Conservation (phyloP, 1,284 basidiomycete species). For the Cutaneotrichosporon dermatis region DNA sequence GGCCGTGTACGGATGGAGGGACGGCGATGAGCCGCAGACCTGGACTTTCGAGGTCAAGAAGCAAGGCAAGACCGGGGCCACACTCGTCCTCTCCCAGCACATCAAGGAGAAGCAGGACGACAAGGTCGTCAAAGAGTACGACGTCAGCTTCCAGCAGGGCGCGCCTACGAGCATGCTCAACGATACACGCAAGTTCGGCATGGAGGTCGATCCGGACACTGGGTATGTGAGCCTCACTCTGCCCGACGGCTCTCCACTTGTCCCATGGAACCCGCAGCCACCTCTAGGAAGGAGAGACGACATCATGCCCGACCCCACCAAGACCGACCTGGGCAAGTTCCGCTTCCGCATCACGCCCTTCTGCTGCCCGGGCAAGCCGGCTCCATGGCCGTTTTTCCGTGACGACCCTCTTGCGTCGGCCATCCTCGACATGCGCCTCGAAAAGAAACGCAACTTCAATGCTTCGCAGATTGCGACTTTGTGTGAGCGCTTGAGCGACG, state of each 20-base stretch:
- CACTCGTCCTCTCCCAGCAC: conserved; percentile 1
- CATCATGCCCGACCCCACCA: background rate
- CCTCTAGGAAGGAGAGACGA: background rate
- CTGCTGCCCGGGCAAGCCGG: conserved; percentile 26
- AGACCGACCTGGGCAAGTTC: background rate
- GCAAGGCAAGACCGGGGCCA: conserved; percentile 1
- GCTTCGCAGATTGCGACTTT: conserved; percentile 20
- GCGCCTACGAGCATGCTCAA: background rate
- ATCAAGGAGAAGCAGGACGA: conserved; percentile 1
- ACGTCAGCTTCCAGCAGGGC: background rate
- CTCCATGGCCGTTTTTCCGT: conserved; percentile 34
- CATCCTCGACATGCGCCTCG: conserved; percentile 21
- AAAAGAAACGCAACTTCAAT: conserved; percentile 18
- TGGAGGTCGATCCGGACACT: conserved; percentile 12
- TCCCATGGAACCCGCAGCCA: conserved; percentile 6
- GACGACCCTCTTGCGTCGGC: conserved; percentile 31
- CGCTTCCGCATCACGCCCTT: conserved; percentile 25
- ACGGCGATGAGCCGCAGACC: conserved; percentile 20
- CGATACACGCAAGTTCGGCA: conserved; percentile 6
- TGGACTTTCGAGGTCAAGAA: conserved; percentile 23
- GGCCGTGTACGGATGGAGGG: conserved; percentile 18
- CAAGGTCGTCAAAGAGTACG: conserved; percentile 1
- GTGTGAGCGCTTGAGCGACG: conserved; percentile 19
- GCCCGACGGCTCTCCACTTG: background rate
- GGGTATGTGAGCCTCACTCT: conserved; percentile 14